phyloP scores from a whole-genome alignment of 2,329 filamentous ascomycete genomes.

The Septoria petroselini region DNA sequence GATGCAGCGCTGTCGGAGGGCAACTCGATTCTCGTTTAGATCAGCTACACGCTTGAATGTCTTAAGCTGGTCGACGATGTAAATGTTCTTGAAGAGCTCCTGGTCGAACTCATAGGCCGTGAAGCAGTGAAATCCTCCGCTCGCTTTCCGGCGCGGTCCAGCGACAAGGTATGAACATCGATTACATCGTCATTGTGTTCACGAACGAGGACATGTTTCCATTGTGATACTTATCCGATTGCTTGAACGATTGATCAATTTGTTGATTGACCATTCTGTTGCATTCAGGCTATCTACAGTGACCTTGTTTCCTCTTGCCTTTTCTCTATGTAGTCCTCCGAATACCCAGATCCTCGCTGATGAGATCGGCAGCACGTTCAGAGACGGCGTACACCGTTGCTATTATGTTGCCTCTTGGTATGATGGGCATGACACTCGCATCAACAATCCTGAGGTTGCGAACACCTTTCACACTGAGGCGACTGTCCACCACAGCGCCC shows the following conservation, averaged over 20 bases:
- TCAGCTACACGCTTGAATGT: constrained; percentile 11
- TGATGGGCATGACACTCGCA: constrained; percentile 46
- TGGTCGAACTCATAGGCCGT: constrained; percentile 3
- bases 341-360: constrained; percentile 9
- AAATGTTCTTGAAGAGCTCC: constrained; percentile 15
- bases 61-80: constrained; percentile 12
- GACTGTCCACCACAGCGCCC: constrained; percentile 15
- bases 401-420: constrained; percentile 39
- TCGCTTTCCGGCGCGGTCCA: too few species aligned
- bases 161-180: too few species aligned
- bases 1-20: constrained; percentile 13
- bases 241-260: too few species aligned
- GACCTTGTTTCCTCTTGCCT: too few species aligned
- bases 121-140: too few species aligned
- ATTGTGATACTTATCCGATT: too few species aligned
- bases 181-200: too few species aligned
- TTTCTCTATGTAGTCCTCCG: too few species aligned
- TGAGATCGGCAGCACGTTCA: constrained; percentile 18
- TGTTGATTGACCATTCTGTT: too few species aligned
- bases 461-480: constrained; percentile 10
- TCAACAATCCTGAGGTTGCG: constrained; percentile 27
- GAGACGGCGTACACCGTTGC: constrained; percentile 24
- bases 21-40: constrained; percentile 15
- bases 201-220: too few species aligned
- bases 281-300: too few species aligned